These are phyloP conservation scores for Amphichorda felina DNA, from an alignment of 2,329 filamentous ascomycete genomes.

Conservation along the genomic window DNA sequence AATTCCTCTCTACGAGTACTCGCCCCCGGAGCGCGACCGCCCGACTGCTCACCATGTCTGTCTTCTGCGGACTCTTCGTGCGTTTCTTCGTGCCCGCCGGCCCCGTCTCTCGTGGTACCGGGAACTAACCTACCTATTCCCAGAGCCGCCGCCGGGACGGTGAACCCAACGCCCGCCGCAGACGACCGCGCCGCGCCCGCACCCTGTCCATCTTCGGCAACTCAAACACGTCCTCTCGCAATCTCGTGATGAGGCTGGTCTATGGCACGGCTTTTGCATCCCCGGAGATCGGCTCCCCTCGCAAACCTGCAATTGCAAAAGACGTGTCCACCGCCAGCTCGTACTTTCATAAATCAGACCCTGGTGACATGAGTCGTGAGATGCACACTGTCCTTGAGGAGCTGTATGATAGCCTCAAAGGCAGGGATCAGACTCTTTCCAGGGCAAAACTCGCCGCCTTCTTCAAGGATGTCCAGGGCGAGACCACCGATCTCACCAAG, in stretches of 20 bases:
- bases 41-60: conserved; percentile 7
- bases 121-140: not conserved
- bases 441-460: conserved; percentile 32
- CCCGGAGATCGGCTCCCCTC: conserved; percentile 11
- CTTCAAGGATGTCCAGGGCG: conserved; percentile 36
- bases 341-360: conserved; percentile 7
- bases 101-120: not conserved
- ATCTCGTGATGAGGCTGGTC: conserved; percentile 20
- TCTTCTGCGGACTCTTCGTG: conserved; percentile 13
- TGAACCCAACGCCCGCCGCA: not conserved
- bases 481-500: conserved; percentile 14
- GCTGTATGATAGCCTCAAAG: conserved; percentile 33
- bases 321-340: conserved; percentile 13
- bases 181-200: conserved; percentile 6
- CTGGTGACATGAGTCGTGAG: conserved; percentile 30
- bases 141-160: conserved; percentile 2
- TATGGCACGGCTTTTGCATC: conserved; percentile 17
- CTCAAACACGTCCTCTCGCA: conserved; percentile 16
- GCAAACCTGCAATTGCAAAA: conserved; percentile 8
- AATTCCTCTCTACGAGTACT: not conserved
- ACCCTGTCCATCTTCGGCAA: conserved; percentile 28
- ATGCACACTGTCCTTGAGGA: conserved; percentile 35
- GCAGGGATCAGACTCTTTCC: conserved; percentile 15
- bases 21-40: not conserved
- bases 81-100: not conserved